A percentile compares a stretch with the other conserved stretches of the same genome.
Conservation (phyloP, 441 rosid species). For the Dalechampia spathulata region DNA sequence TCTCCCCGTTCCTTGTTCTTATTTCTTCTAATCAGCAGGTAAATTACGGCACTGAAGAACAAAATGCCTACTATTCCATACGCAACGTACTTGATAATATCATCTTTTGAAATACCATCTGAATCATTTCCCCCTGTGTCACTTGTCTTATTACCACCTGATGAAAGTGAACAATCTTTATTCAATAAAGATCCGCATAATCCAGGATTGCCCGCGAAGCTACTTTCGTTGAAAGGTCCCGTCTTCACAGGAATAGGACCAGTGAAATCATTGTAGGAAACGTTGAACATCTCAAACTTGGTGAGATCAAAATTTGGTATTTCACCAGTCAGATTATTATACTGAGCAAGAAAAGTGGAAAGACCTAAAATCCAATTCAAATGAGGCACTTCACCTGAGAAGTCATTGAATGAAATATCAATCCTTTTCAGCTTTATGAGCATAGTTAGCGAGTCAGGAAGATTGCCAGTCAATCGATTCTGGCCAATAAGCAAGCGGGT, state of each 20-base stretch:
- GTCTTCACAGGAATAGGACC: conserved; percentile 33
- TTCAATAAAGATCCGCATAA: conserved; percentile 35
- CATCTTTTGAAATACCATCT: conserved; percentile 16
- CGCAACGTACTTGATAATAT: conserved; percentile 37
- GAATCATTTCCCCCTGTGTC: conserved; percentile 6
- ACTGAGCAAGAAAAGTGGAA: conserved; percentile 31
- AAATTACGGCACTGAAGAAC: conserved; percentile 18
- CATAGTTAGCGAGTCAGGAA: conserved; percentile 33
- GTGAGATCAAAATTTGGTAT: conserved; percentile 37
- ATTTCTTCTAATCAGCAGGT: conserved; percentile 16
- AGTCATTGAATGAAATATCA: conserved; percentile 39
- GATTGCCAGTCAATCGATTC: conserved; percentile 33
- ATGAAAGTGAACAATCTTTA: conserved; percentile 17
- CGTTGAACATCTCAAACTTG: conserved; percentile 37
- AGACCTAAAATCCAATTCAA: conserved; percentile 34
- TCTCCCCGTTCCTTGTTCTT: conserved; percentile 18
- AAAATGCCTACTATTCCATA: conserved; percentile 26
- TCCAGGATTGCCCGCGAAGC: conserved; percentile 35
- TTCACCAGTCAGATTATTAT: conserved; percentile 37
- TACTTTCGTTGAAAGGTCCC: conserved; percentile 14
- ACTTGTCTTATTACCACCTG: not conserved
- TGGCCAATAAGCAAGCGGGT: conserved; percentile 26
- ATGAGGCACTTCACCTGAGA: conserved; percentile 35
- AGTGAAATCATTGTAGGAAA: conserved; percentile 39
- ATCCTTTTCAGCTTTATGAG: conserved; percentile 35